phyloP scores from a whole-genome alignment of 805 yeast species.

The Barnettozyma botsteinii region DNA sequence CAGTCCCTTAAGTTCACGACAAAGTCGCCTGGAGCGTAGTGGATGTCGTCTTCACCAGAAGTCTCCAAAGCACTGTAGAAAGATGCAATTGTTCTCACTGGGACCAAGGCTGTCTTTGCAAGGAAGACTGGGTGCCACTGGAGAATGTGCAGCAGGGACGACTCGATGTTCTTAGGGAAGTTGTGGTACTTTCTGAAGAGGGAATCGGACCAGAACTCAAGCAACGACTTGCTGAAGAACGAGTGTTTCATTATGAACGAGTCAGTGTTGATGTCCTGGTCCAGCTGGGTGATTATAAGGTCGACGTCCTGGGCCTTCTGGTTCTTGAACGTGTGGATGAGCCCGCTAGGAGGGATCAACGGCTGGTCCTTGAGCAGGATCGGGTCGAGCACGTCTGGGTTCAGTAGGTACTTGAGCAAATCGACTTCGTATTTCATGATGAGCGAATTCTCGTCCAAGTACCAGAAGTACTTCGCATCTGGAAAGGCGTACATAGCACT shows the following conservation, averaged over 20 bases:
- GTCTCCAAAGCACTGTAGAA: conserved; percentile 33
- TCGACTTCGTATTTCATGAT: conserved; percentile 68
- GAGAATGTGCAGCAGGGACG: conserved; percentile 77
- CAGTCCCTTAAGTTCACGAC: conserved; percentile 60
- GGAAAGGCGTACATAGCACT: conserved; percentile 96
- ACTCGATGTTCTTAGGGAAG: conserved; percentile 52
- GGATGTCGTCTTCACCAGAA: conserved; percentile 40
- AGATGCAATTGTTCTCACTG: conserved; percentile 51
- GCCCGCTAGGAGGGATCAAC: conserved; percentile 61
- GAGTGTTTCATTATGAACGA: conserved; percentile 71
- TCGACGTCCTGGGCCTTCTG: conserved; percentile 48
- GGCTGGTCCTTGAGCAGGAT: conserved; percentile 67
- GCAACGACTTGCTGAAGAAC: conserved; percentile 53
- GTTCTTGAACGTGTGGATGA: conserved; percentile 62
- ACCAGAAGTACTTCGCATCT: conserved; percentile 86
- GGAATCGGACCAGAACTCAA: conserved; percentile 79
- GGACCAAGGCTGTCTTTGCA: conserved; percentile 67
- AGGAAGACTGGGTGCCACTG: conserved; percentile 93
- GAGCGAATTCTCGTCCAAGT: conserved; percentile 68
- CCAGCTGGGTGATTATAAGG: conserved; percentile 66
- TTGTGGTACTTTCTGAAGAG: conserved; percentile 57
- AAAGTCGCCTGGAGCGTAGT: conserved; percentile 61
- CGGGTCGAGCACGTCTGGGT: conserved; percentile 54
- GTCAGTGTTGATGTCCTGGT: conserved; percentile 54
- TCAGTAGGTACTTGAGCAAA: conserved; percentile 52